Conservation (phyloP, 371 early-diverging fungal genomes). For the Neoconidiobolus thromboides region DNA sequence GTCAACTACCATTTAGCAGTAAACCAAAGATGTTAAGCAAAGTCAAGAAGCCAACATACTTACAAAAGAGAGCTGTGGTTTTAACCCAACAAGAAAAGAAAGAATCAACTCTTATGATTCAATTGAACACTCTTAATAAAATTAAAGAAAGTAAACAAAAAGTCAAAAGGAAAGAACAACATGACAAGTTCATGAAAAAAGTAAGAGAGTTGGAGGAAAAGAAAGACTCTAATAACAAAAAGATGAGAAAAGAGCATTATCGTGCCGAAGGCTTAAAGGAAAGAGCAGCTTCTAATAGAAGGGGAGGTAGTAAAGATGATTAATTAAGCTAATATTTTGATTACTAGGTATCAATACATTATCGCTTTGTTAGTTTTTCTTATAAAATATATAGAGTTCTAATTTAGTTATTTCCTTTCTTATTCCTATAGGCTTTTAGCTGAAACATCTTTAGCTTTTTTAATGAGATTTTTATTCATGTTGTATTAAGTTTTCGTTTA, state of each 20-base stretch:
- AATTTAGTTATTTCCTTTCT: too few relatives aligned
- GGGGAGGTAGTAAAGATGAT: not conserved
- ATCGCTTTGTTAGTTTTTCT: too few relatives aligned
- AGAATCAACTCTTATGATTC: conserved; percentile 58
- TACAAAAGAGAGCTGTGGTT: conserved; percentile 66
- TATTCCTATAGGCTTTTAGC: too few relatives aligned
- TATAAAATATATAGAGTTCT: too few relatives aligned
- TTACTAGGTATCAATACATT: too few relatives aligned
- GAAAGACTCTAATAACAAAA: conserved; percentile 21
- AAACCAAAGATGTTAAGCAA: conserved; percentile 56
- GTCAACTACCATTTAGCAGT: conserved; percentile 74
- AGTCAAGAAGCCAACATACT: conserved; percentile 21
- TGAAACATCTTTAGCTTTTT: too few relatives aligned
- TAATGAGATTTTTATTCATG: too few relatives aligned
- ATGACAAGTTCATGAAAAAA: conserved; percentile 22
- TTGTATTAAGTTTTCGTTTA: too few relatives aligned
- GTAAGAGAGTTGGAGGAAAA: conserved; percentile 34
- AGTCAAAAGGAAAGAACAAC: conserved; percentile 18
- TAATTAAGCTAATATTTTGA: not conserved
- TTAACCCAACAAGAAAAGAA: conserved; percentile 77
- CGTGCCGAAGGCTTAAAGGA: conserved; percentile 1
- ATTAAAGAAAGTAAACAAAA: conserved; percentile 44
- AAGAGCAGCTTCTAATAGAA: not conserved
- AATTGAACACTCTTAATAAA: conserved; percentile 67
- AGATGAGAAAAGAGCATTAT: conserved; percentile 1